A percentile compares a stretch with the other conserved stretches of the same genome.
These are phyloP conservation scores for Botrytis byssoidea DNA, from an alignment of 2,329 filamentous ascomycete genomes.

Conservation along the genomic window DNA sequence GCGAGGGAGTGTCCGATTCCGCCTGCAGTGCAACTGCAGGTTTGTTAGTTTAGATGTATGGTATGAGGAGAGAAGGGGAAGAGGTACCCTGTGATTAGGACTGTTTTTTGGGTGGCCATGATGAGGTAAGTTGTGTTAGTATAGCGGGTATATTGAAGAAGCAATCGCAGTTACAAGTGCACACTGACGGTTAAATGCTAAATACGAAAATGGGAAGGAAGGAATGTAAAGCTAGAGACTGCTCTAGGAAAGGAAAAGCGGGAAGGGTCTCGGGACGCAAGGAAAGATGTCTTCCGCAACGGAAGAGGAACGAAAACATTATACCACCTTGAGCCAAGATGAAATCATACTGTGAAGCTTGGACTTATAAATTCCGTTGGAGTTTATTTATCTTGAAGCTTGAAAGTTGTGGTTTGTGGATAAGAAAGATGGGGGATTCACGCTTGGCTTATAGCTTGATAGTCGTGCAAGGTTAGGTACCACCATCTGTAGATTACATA, in stretches of 20 bases:
- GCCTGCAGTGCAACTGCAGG: constrained; percentile 34
- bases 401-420: not conserved
- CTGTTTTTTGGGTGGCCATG: not conserved
- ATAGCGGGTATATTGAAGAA: not conserved
- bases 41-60: not conserved
- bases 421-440: not conserved
- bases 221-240: not conserved
- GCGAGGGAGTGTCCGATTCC: constrained; percentile 45
- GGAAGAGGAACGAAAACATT: not conserved
- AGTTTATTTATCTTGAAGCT: not conserved
- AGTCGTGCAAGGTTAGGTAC: not conserved
- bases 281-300: not conserved
- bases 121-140: not conserved
- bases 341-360: not conserved
- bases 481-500: not conserved
- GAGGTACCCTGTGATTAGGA: constrained; percentile 9
- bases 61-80: not conserved
- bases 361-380: not conserved
- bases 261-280: not conserved
- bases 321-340: not conserved
- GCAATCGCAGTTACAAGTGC: not conserved
- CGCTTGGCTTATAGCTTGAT: not conserved
- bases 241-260: not conserved
- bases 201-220: not conserved
- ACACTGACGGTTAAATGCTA: not conserved